Evolutionary conservation across 2,329 filamentous ascomycete genomes (phyloP).

Genomic region (Niveomyces coronatus): DNA sequence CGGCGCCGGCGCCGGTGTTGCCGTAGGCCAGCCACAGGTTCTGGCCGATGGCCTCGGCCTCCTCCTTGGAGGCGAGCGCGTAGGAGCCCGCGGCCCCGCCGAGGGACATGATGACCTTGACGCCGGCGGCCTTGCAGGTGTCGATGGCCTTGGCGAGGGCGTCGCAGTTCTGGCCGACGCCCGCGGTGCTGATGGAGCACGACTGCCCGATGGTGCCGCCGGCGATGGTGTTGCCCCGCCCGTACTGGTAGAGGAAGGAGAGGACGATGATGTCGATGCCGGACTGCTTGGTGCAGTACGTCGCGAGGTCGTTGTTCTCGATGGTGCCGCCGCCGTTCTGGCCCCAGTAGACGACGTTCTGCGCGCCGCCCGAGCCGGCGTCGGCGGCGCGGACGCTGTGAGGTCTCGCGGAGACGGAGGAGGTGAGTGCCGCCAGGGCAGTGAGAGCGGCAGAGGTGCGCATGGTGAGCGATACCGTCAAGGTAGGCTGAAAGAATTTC

Average conservation of each 20-base stretch:
- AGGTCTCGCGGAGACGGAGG: constrained; percentile 9
- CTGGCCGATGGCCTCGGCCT: constrained; percentile 11
- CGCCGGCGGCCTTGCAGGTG: constrained; percentile 10
- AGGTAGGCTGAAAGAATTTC: no score
- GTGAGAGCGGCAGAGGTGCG: not conserved
- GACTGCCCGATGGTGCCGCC: constrained; percentile 30
- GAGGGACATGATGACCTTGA: constrained; percentile 13
- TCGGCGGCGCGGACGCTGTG: constrained; percentile 5
- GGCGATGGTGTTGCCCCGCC: constrained; percentile 24
- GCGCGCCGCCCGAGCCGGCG: constrained; percentile 14
- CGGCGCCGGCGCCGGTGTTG: constrained; percentile 1
- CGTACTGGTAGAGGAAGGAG: constrained; percentile 29
- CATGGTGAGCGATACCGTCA: constrained; percentile 4
- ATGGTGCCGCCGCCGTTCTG: constrained; percentile 17
- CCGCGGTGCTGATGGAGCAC: constrained; percentile 23
- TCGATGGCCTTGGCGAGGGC: constrained; percentile 9
- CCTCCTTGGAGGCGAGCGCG: constrained; percentile 7
- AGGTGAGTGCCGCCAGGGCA: constrained; percentile 1
- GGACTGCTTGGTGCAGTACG: constrained; percentile 26
- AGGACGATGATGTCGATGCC: constrained; percentile 32
- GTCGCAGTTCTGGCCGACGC: constrained; percentile 20
- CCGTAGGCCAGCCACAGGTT: constrained; percentile 14
- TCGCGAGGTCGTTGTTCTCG: constrained; percentile 25
- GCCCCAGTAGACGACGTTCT: constrained; percentile 22
- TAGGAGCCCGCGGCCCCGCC: constrained; percentile 11